A percentile compares a stretch with the other conserved stretches of the same genome.
These are phyloP conservation scores for Fusarium protoensiforme DNA, from an alignment of 2,329 filamentous ascomycete genomes.

Conservation along the genomic window DNA sequence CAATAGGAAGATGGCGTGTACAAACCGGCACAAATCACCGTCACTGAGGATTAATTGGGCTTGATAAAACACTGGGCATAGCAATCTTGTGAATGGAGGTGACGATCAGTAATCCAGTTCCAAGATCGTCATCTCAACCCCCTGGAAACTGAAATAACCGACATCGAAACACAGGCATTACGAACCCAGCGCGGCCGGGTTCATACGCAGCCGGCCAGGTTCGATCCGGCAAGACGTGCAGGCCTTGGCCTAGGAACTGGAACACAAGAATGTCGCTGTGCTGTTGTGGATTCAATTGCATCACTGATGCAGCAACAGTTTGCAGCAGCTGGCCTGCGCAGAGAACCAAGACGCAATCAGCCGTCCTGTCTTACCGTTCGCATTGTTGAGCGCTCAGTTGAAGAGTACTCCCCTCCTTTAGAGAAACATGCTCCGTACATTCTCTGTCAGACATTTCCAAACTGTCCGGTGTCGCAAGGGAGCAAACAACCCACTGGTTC, in stretches of 20 bases:
- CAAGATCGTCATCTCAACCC: not conserved
- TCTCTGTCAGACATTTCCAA: conserved; percentile 1
- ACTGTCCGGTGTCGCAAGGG: conserved; percentile 11
- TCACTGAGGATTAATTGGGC: not conserved
- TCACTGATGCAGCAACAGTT: conserved; percentile 12
- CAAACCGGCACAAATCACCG: not conserved
- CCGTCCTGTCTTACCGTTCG: not conserved
- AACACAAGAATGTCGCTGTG: not conserved
- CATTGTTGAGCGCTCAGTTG: not conserved
- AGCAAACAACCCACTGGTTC: not conserved
- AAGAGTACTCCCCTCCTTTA: not conserved
- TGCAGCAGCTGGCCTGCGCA: not conserved
- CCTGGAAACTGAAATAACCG: not conserved
- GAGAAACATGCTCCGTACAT: not conserved
- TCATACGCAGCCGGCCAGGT: not conserved
- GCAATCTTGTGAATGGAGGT: not conserved
- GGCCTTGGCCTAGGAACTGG: not conserved
- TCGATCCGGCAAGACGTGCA: conserved; percentile 16
- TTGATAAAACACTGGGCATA: not conserved
- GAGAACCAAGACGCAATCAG: conserved; percentile 1
- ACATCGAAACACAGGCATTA: not conserved
- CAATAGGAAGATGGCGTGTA: not conserved
- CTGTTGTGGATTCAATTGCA: conserved; percentile 4
- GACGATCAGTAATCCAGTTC: conserved; percentile 1
- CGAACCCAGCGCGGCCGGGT: not conserved